phyloP scores from a whole-genome alignment of 768 basidiomycete species.

The Gelatoporia subvermispora region DNA sequence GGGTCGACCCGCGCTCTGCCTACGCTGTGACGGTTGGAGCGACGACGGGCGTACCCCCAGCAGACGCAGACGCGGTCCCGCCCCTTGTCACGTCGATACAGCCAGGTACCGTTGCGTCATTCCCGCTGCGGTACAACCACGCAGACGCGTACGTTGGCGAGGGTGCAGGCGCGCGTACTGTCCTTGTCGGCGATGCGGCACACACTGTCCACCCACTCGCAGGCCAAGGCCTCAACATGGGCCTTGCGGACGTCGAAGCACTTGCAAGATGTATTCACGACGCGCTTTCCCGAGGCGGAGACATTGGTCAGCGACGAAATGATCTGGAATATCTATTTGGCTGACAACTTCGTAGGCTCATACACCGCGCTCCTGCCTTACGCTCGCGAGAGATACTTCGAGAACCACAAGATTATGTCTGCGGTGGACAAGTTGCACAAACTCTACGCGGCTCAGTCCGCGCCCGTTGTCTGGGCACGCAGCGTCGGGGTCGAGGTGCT shows the following conservation, averaged over 20 bases:
- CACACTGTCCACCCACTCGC: constrained; percentile 94
- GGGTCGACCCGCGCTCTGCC: constrained; percentile 57
- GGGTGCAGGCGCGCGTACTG: constrained; percentile 62
- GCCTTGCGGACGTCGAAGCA: constrained; percentile 79
- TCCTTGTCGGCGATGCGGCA: constrained; percentile 92
- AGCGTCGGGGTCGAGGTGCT: constrained; percentile 85
- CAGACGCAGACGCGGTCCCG: constrained; percentile 61
- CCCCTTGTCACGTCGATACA: constrained; percentile 73
- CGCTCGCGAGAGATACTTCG: constrained; percentile 73
- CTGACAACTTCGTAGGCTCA: constrained; percentile 44
- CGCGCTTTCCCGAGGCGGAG: constrained; percentile 60
- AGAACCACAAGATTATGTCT: constrained; percentile 82
- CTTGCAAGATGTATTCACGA: constrained; percentile 61
- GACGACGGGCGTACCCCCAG: constrained; percentile 49
- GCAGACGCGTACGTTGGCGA: constrained; percentile 84
- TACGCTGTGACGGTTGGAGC: constrained; percentile 46
- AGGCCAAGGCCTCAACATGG: constrained; percentile 93
- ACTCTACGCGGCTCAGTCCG: constrained; percentile 64
- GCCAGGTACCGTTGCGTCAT: constrained; percentile 72
- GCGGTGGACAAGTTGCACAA: constrained; percentile 89
- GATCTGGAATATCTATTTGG: neutral
- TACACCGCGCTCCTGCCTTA: constrained; percentile 74
- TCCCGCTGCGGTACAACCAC: constrained; percentile 85
- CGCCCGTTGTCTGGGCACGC: constrained; percentile 79
- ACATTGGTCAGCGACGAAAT: constrained; percentile 61